phyloP scores from a whole-genome alignment of 176 grass and related monocot species.

The Typha latifolia region DNA sequence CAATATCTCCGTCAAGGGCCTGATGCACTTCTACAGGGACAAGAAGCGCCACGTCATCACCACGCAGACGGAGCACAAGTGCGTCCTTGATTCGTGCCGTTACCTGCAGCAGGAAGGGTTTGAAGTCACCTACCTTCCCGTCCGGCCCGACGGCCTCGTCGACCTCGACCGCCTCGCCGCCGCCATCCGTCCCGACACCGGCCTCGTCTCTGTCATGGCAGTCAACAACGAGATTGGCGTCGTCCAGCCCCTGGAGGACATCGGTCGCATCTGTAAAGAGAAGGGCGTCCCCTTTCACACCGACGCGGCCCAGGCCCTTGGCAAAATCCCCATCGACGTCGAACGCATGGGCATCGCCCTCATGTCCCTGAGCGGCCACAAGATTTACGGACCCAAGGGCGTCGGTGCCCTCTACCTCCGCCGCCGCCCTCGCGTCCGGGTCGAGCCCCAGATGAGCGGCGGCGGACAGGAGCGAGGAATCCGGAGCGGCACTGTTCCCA shows the following conservation, averaged over 20 bases:
- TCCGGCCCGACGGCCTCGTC: conserved; percentile 61
- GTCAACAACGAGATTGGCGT: conserved; percentile 97
- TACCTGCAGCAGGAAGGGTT: conserved; percentile 78
- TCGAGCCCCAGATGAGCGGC: conserved; percentile 90
- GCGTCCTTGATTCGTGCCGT: conserved; percentile 85
- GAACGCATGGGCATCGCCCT: conserved; percentile 71
- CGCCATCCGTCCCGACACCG: conserved; percentile 72
- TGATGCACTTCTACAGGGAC: conserved; percentile 71
- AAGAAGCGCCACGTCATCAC: conserved; percentile 79
- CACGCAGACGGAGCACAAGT: conserved; percentile 97
- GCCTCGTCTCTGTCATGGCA: conserved; percentile 83
- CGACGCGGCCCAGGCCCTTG: conserved; percentile 67
- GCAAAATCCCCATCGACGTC: conserved; percentile 75
- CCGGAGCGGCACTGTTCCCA: conserved; percentile 82
- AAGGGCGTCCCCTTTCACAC: conserved; percentile 84
- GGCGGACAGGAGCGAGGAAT: conserved; percentile 90
- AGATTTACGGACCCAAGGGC: conserved; percentile 94
- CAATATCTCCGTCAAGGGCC: conserved; percentile 95
- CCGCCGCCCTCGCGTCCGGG: conserved; percentile 70
- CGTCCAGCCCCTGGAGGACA: conserved; percentile 76
- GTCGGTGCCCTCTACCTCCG: conserved; percentile 81
- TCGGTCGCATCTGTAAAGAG: conserved; percentile 71
- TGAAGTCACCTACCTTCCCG: conserved; percentile 83
- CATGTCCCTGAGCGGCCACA: conserved; percentile 83
- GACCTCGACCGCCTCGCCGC: conserved; percentile 53